Evolutionary conservation across 768 basidiomycete species (phyloP).

Genomic region (Pulveroboletus sp.): DNA sequence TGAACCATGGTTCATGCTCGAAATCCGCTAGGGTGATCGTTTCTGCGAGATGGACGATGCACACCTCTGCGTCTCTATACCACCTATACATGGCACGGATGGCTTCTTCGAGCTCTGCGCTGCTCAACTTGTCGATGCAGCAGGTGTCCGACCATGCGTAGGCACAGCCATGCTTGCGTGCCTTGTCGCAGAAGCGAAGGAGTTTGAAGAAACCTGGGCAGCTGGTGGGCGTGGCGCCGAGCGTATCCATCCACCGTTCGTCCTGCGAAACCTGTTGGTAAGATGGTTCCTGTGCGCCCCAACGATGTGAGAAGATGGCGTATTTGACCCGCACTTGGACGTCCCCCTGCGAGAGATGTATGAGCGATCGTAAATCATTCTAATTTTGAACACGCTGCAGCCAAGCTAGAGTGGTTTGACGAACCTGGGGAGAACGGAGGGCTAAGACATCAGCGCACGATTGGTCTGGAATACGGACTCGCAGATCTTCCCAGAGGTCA

Average conservation of each 20-base stretch:
- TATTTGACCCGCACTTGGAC: background rate
- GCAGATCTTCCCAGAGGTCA: too few species aligned
- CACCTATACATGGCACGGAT: constrained; percentile 7
- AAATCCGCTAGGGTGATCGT: background rate
- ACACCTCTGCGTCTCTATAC: background rate
- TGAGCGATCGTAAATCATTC: too few species aligned
- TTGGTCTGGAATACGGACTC: too few species aligned
- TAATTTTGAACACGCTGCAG: too few species aligned
- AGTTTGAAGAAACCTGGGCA: background rate
- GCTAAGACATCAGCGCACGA: too few species aligned
- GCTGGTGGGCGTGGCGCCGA: background rate
- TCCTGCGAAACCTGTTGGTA: background rate
- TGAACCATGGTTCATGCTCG: constrained; percentile 4
- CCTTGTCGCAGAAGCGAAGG: background rate
- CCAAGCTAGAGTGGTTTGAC: too few species aligned
- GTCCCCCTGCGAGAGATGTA: too few species aligned
- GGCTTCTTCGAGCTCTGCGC: constrained; percentile 3
- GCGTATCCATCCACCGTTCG: background rate
- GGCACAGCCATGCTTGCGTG: background rate
- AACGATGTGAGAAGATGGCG: constrained; percentile 2
- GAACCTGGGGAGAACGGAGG: too few species aligned
- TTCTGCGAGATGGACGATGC: background rate
- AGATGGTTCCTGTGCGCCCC: background rate
- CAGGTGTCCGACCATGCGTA: constrained; percentile 7
- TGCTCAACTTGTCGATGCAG: constrained; percentile 6